Evolutionary conservation across 2,329 filamentous ascomycete species (phyloP).

Genomic region (Waltergamsia citrina): DNA sequence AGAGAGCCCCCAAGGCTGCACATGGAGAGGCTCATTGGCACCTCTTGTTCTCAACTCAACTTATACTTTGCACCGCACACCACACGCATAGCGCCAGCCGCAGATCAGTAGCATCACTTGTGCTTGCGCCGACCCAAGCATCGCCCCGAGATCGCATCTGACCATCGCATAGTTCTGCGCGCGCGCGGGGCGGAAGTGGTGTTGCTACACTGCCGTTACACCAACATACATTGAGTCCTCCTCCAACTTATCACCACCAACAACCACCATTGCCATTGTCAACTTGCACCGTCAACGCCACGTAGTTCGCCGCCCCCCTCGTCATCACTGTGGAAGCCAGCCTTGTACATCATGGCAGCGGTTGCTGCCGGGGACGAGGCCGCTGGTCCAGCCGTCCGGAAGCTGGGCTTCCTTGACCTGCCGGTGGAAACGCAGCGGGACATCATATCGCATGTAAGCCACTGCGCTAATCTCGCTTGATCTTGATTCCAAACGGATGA

Average conservation of each 20-base stretch:
- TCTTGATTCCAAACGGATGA: slow-evolving; percentile 4
- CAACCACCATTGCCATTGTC: neutral
- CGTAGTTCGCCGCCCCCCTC: neutral
- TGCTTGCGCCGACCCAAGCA: no score
- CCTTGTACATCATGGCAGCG: slow-evolving; percentile 22
- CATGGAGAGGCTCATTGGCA: no score
- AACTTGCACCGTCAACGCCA: neutral
- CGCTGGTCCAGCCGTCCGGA: slow-evolving; percentile 9
- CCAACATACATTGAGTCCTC: neutral
- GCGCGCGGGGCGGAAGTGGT: no score
- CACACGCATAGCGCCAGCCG: no score
- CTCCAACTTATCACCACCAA: neutral
- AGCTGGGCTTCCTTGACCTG: slow-evolving; percentile 27
- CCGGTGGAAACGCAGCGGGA: slow-evolving; percentile 38
- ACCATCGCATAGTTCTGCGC: no score
- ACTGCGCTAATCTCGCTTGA: neutral
- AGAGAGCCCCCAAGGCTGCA: no score
- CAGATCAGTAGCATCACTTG: no score
- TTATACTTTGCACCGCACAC: no score
- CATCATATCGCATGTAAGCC: slow-evolving; percentile 33
- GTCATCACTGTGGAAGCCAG: neutral
- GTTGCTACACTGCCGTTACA: no score
- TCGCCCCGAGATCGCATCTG: no score
- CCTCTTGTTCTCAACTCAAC: no score
- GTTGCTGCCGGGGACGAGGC: slow-evolving; percentile 19